A percentile compares a stretch with the other conserved stretches of the same genome.
Evolutionary conservation across 495 filamentous ascomycete species (phyloP).

Genomic region (Aspergillus affinis): DNA sequence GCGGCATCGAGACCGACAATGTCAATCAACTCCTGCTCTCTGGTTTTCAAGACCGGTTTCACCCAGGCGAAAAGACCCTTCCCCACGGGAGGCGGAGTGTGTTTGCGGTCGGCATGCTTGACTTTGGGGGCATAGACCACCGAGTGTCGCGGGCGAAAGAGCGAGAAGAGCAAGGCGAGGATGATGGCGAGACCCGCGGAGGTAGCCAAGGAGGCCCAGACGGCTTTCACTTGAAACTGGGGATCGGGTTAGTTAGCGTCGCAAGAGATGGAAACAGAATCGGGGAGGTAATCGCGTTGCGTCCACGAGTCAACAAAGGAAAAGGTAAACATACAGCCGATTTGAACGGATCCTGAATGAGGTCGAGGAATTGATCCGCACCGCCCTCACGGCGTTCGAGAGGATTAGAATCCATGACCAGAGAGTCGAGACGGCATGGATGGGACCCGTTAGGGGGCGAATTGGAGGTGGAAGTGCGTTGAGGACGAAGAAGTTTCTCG

Average conservation of each 20-base stretch:
- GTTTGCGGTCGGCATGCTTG: conserved; percentile 88
- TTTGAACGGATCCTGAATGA: conserved; percentile 51
- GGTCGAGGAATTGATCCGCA: conserved; percentile 42
- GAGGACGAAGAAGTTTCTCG: background rate
- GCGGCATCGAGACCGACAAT: conserved; percentile 87
- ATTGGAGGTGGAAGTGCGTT: conserved; percentile 14
- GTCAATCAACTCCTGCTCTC: conserved; percentile 72
- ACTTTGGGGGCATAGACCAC: conserved; percentile 93
- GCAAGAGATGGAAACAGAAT: background rate
- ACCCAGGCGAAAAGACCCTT: conserved; percentile 87
- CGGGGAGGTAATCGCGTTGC: background rate
- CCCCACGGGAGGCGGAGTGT: conserved; percentile 86
- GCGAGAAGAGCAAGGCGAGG: conserved; percentile 78
- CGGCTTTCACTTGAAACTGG: conserved; percentile 60
- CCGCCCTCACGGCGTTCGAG: conserved; percentile 24
- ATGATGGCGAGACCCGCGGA: conserved; percentile 71
- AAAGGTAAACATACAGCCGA: conserved; percentile 34
- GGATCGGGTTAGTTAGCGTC: conserved; percentile 13
- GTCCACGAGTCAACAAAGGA: background rate
- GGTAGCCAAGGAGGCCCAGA: conserved; percentile 78
- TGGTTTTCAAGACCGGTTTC: conserved; percentile 68
- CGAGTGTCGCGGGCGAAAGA: conserved; percentile 85
- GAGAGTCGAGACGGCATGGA: conserved; percentile 28
- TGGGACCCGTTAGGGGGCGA: conserved; percentile 9
- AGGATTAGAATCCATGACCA: conserved; percentile 31